Conservation (phyloP, 768 basidiomycete species). For the Termitomyces sp. region DNA sequence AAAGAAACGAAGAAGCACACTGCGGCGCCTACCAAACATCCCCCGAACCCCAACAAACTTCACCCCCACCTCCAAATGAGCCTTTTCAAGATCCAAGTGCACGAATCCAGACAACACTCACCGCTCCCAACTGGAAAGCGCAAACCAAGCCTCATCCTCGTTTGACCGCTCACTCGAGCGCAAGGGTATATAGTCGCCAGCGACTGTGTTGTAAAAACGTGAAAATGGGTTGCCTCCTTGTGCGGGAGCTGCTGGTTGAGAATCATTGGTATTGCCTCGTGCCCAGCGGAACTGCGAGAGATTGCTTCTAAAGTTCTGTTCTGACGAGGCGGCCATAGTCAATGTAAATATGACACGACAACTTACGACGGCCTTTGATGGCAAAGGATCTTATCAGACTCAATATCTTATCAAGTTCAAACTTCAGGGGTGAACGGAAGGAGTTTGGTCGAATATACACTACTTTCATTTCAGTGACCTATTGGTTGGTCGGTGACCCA, state of each 20-base stretch:
- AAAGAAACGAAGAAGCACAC: slow-evolving; percentile 94
- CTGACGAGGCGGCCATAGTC: slow-evolving; percentile 27
- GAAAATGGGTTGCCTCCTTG: slow-evolving; percentile 63
- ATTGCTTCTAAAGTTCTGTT: slow-evolving; percentile 68
- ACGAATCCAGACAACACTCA: slow-evolving; percentile 20
- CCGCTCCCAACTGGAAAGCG: slow-evolving; percentile 92
- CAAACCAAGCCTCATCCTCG: slow-evolving; percentile 96
- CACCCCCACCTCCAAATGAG: slow-evolving; percentile 1
- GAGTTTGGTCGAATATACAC: background rate
- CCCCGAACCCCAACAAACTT: slow-evolving; percentile 87
- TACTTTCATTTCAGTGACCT: background rate
- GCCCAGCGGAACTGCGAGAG: slow-evolving; percentile 89
- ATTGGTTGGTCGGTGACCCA: background rate
- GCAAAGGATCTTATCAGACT: background rate
- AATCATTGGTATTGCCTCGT: slow-evolving; percentile 63
- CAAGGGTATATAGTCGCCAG: slow-evolving; percentile 84
- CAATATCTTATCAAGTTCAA: background rate
- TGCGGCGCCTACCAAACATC: slow-evolving; percentile 82
- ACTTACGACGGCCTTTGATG: background rate
- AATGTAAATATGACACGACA: slow-evolving; percentile 13
- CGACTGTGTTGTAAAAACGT: slow-evolving; percentile 81
- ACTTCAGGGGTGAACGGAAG: too few species aligned
- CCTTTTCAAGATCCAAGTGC: background rate
- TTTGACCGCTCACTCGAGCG: slow-evolving; percentile 76
- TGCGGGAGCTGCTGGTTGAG: slow-evolving; percentile 24